Base-by-base conservation (phyloP, 2,329 filamentous ascomycete genomes). In the Nannizziopsis barbatae region DNA sequence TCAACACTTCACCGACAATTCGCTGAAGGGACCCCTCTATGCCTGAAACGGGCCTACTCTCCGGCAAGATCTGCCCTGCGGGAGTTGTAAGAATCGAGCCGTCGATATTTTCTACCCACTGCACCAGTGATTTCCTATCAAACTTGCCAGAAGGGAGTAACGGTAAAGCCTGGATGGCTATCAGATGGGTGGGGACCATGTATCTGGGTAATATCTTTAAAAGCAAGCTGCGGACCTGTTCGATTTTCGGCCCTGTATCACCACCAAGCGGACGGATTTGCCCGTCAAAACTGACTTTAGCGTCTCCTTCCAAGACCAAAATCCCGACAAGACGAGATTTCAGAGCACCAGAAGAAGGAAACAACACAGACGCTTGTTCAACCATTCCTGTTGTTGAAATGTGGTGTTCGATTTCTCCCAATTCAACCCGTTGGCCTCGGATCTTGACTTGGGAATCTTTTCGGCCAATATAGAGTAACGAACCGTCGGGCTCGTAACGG, bases 401-500 rank as follows among this genome's bases (percentile, higher is more conserved):
- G n/a, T n/a, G n/a, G n/a, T n/a, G n/a, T n/a, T 45, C 84, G 64
- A 94, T 90, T 66, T 94, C 87, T 0, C 81, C 84, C 49, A 92
- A 81, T 58, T 94, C 88, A 0, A 94, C 72, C 9, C 87, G 74
- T 61, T 94, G 87, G 0, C 87, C 87, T 11, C 87, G 78, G 2
- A 94, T 72, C 62, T 95, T 95, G 52, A 93, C 81, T 62, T 95
- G 89, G 2, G 43, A 50, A 44, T 63, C 61, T 41, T 58, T 60
- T 18, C 60, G 48, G 5, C 57, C 56, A 5, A 58, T 43, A 47
- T 52, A 58, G 4, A 44, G 22, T 12, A 52, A 44, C 1, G 50
- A 40, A 3, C 54, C 54, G 32, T 56, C 45, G 5, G 33, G 11
- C 3, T 38, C 3, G 33, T 36, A 36, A 11, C 37, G 12, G 4